Evolutionary conservation across 2,329 filamentous ascomycete species (phyloP), one percentile per base, ranked within the genome.

Genomic region (Cytospora piceicola): DNA sequence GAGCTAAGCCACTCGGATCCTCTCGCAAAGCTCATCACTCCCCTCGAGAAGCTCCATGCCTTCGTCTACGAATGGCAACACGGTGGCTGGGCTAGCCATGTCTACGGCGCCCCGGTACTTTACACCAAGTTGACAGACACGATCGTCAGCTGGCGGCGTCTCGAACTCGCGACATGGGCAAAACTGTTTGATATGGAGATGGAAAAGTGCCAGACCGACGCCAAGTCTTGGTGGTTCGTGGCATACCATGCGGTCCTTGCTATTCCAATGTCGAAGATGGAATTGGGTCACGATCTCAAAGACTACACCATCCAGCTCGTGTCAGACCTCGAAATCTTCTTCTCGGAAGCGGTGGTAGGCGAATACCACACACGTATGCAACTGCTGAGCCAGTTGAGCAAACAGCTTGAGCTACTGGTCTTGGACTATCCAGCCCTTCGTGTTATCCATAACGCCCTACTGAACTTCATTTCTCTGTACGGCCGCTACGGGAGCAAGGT

Each of bases 191-290:
- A 97, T 70, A 88, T 91, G 75, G 95, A 99, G 76, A 84, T 88
- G 46, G 83, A 86, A 61, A 93, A 90, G 72, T 93, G 89, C 71
- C 82, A 89, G 27, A 85, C 92, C 58, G 90, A 93, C 73, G 93
- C 94, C 2, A 89, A 88, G 71, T 90, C 90, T 20, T 99, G 95
- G 95, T 99, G 94, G 90, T 99, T 97, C 72, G 85, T 98, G 67
- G 93, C 94, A 0, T 99, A 97, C 73, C 93, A 98, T 76, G 92
- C 90, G 5, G 87, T 96, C 52, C 85, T 99, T 70, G 90, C 88
- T 3, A 90, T 89, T 12, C 90, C 94, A 0, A 81, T 92, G 62
- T 84, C 86, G 24, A 83, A 94, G 67, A 80, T 85, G 0, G 82
- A 87, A 64, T 82, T 84, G 29, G 83, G 81, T 1, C 77, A 85